Base-by-base conservation (phyloP, 225 moss, liverwort and hornwort species). In the Polytrichum formosum region DNA sequence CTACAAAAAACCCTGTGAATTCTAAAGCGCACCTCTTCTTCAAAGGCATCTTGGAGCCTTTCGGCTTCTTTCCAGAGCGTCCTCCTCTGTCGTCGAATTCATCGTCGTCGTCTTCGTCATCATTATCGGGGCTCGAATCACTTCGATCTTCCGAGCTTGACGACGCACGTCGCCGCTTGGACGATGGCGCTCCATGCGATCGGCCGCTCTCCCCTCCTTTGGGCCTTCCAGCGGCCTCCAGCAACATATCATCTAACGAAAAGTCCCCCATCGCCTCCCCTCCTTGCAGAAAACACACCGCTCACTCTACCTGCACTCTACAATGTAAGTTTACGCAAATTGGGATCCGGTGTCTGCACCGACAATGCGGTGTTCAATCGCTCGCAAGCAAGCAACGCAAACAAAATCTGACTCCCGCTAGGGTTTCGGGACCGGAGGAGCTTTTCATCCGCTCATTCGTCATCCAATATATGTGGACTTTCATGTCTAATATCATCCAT, bases 71-170 rank as follows among this genome's bases (percentile, higher is more conserved):
- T 17, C 88, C 81, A 2, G 77, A 77, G 7, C 90, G 88, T 6
- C 90, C 84, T 18, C 87, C 89, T 74, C 91, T 76, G 54, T 83
- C 87, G 59, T 89, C 91, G 35, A 84, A 89, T 56, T 77, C 77
- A 30, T 81, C 81, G 7, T 91, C 91, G 18, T 92, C 91, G 53
- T 91, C 85, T 33, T 88, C 88, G 28, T 87, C 90, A 35, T 90
- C 98, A 20, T 98, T 91, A 18, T 94, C 94, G 18, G 92, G 91
- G 56, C 90, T 92, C 8, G 91, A 92, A 35, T 92, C 94, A 29
- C 94, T 98, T 28, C 82, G 86, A 73, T 92, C 92, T 27, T 94
- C 92, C 30, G 98, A 98, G 83, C 94, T 98, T 84, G 88, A 81
- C 26, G 87, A 80, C 55, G 90, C 83, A 23, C 89, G 87, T 28